Percentiles rank a stretch among this genome's conserved stretches.
These are phyloP conservation scores for Typha latifolia DNA, from an alignment of 176 grass and related monocot genomes.

Conservation along the genomic window DNA sequence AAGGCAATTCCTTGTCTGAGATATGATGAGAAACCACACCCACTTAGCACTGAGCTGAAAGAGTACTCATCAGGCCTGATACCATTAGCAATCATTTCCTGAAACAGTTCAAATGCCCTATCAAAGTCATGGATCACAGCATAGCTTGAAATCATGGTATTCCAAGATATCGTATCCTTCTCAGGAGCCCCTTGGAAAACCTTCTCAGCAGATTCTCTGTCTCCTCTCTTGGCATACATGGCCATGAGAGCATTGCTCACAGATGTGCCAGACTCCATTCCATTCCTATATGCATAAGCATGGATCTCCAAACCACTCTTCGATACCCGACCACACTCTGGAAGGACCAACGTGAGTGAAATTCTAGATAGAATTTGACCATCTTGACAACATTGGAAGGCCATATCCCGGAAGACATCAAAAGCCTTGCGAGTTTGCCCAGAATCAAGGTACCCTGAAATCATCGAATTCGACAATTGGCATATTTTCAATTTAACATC, in stretches of 20 bases:
- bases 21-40: constrained; percentile 28
- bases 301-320: constrained; percentile 49
- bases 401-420: constrained; percentile 34
- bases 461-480: constrained; percentile 33
- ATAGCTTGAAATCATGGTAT: constrained; percentile 36
- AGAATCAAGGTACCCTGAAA: constrained; percentile 32
- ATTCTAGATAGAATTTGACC: constrained; percentile 22
- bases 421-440: constrained; percentile 26
- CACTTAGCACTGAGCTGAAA: constrained; percentile 32
- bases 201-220: constrained; percentile 13
- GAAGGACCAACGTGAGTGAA: constrained; percentile 36
- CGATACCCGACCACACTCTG: constrained; percentile 17
- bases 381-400: constrained; percentile 27
- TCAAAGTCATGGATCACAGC: constrained; percentile 17
- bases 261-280: constrained; percentile 30
- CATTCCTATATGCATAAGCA: constrained; percentile 40
- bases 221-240: constrained; percentile 40
- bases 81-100: constrained; percentile 29
- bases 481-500: constrained; percentile 24
- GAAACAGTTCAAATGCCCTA: constrained; percentile 34
- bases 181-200: constrained; percentile 23
- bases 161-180: constrained; percentile 46
- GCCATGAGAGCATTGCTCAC: constrained; percentile 49
- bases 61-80: constrained; percentile 42
- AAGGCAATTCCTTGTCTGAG: constrained; percentile 29